Conservation (phyloP, 805 yeast genomes). For the Yarrowia osloensis region DNA sequence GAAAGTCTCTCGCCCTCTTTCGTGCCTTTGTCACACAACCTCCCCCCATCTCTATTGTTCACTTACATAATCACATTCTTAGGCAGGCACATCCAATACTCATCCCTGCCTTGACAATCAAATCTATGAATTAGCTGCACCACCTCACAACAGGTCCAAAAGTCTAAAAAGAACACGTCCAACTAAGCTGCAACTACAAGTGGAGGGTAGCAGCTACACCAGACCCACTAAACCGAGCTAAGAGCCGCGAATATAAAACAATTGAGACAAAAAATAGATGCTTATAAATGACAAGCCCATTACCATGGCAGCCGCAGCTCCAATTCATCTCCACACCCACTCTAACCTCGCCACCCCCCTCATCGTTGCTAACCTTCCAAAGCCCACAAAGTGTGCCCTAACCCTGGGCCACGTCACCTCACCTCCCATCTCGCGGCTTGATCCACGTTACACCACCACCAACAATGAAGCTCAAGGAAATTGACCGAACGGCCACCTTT, state of each 20-base stretch:
- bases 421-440: conserved; percentile 22
- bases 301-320: background rate
- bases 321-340: background rate
- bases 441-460: conserved; percentile 20
- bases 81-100: background rate
- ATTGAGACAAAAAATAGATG: background rate
- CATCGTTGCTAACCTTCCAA: conserved; percentile 24
- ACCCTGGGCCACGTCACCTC: conserved; percentile 30
- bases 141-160: background rate
- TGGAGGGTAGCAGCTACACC: background rate
- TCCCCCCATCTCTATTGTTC: too few species aligned
- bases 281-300: background rate
- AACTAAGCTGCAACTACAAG: background rate
- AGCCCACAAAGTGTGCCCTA: background rate
- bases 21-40: too few species aligned
- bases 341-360: background rate
- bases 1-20: too few species aligned
- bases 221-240: background rate
- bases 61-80: background rate
- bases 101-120: conserved; percentile 3
- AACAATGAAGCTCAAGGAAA: conserved; percentile 70
- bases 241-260: background rate
- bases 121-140: background rate
- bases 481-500: conserved; percentile 85
- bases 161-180: conserved; percentile 25